Evolutionary conservation across 371 early-diverging fungal species (phyloP).

Genomic region (Coemansia linderi): DNA sequence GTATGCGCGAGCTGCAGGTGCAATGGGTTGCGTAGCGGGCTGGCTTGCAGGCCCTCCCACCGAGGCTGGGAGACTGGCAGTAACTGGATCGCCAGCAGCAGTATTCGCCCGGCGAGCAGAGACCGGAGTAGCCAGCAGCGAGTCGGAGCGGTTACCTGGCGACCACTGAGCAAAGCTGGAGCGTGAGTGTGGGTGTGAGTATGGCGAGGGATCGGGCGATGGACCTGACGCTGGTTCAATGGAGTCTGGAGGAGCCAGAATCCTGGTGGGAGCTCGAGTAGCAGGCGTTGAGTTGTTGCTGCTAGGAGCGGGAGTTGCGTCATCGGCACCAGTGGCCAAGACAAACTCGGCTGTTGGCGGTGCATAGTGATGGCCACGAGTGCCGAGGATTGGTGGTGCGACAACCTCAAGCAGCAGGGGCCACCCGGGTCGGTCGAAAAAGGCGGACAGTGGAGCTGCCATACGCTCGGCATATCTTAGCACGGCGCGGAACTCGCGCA

Average conservation of each 20-base stretch:
- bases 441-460: slow-evolving; percentile 47
- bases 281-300: neutral
- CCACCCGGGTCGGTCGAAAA: slow-evolving; percentile 50
- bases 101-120: slow-evolving; percentile 1
- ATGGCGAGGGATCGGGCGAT: neutral
- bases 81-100: neutral
- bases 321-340: slow-evolving; percentile 44
- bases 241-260: neutral
- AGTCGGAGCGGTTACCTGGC: slow-evolving; percentile 16
- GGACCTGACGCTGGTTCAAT: neutral
- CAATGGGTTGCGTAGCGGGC: neutral
- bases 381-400: neutral
- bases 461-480: slow-evolving; percentile 53
- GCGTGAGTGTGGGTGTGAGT: neutral
- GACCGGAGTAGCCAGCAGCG: slow-evolving; percentile 10
- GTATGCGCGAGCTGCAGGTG: slow-evolving; percentile 13
- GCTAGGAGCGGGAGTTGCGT: slow-evolving; percentile 7
- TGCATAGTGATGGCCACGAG: slow-evolving; percentile 7
- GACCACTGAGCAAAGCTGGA: neutral
- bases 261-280: neutral
- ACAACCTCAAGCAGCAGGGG: slow-evolving; percentile 50
- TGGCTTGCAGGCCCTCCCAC: neutral
- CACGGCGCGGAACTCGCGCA: slow-evolving; percentile 55
- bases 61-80: neutral
- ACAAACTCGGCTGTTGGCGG: slow-evolving; percentile 43